Conservation (phyloP, 768 basidiomycete species). For the Collybia sordida region DNA sequence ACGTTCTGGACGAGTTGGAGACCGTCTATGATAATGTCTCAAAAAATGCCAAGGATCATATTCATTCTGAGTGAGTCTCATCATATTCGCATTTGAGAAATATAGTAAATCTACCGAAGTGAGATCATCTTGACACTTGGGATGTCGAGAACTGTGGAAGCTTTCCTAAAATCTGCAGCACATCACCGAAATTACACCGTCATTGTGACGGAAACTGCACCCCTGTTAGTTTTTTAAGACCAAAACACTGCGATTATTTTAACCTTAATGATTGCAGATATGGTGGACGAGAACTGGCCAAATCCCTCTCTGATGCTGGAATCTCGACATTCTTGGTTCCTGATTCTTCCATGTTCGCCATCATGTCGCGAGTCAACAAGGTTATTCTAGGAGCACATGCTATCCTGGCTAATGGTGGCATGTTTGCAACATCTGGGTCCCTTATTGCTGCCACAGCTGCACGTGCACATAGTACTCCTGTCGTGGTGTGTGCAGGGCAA, state of each 20-base stretch:
- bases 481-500: conserved; percentile 92
- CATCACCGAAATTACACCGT: conserved; percentile 92
- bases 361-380: conserved; percentile 97
- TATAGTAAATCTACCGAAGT: conserved; percentile 37
- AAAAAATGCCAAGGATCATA: conserved; percentile 92
- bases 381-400: conserved; percentile 93
- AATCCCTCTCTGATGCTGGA: conserved; percentile 72
- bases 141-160: conserved; percentile 91
- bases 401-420: conserved; percentile 95
- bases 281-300: conserved; percentile 83
- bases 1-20: conserved; percentile 93
- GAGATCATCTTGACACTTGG: conserved; percentile 95
- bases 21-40: conserved; percentile 94
- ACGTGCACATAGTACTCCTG: conserved; percentile 84
- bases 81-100: neutral
- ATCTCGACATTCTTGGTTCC: conserved; percentile 97
- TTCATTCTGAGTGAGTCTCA: conserved; percentile 89
- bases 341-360: conserved; percentile 92
- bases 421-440: conserved; percentile 88
- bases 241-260: conserved; percentile 2
- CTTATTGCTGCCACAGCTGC: conserved; percentile 86
- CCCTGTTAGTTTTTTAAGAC: conserved; percentile 61
- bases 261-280: conserved; percentile 47
- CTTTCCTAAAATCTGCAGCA: conserved; percentile 89
- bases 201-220: conserved; percentile 94